phyloP scores from a whole-genome alignment of 306 rosid genomes.

The Phaseolus lunatus region DNA sequence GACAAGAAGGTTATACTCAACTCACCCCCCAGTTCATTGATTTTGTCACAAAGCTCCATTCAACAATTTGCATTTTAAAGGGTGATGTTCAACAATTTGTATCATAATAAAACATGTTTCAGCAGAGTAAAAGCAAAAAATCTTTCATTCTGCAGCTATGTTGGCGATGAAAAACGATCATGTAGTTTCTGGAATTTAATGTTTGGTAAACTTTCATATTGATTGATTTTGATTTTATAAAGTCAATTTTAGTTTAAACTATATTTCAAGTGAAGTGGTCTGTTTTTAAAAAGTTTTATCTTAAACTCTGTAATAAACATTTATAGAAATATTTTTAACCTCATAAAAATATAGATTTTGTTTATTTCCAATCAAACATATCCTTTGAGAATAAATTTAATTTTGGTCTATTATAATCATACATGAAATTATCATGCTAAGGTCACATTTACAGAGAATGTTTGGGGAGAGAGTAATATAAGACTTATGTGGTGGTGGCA shows the following conservation, averaged over 20 bases:
- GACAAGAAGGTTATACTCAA: conserved; percentile 8
- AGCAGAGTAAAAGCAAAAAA: not conserved
- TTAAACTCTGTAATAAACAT: not conserved
- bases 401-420: not conserved
- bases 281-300: not conserved
- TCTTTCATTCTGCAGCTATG: not conserved
- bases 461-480: not conserved
- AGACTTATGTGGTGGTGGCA: no score
- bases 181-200: not conserved
- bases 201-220: not conserved
- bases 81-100: not conserved
- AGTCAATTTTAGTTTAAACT: no score
- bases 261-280: no score
- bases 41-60: not conserved
- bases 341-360: not conserved
- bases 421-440: not conserved
- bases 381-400: not conserved
- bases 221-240: no score
- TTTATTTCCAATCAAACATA: not conserved
- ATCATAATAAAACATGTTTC: conserved; percentile 6
- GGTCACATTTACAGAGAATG: not conserved
- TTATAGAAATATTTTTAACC: not conserved
- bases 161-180: not conserved
- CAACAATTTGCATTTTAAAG: not conserved
- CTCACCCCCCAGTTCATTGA: not conserved